Conservation (phyloP, 768 basidiomycete species). For the Kwoniella newhampshirensis region DNA sequence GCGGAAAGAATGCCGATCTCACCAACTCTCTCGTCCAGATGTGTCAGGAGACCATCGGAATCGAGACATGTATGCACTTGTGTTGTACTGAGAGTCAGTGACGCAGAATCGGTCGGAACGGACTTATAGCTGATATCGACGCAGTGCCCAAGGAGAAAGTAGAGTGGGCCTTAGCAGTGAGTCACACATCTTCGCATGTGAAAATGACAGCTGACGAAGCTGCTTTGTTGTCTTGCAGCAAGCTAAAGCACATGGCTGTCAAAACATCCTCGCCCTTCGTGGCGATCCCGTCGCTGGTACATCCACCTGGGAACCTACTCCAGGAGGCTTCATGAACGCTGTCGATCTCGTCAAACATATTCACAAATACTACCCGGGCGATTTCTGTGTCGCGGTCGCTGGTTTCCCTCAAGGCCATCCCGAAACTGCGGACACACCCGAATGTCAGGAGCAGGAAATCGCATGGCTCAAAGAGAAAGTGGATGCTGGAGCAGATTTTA, state of each 20-base stretch:
- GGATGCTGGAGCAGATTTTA: constrained; percentile 84
- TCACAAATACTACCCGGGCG: constrained; percentile 75
- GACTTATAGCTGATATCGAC: neutral
- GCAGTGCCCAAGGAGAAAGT: constrained; percentile 87
- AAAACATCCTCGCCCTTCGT: constrained; percentile 88
- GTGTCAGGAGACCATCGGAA: constrained; percentile 85
- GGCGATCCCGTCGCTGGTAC: constrained; percentile 88
- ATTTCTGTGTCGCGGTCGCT: constrained; percentile 92
- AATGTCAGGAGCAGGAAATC: constrained; percentile 63
- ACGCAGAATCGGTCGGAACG: neutral
- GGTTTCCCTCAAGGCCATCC: constrained; percentile 85
- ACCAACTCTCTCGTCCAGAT: constrained; percentile 92
- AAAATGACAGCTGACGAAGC: constrained; percentile 11
- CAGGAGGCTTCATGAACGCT: constrained; percentile 85
- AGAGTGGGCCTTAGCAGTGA: constrained; percentile 79
- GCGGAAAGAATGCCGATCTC: constrained; percentile 89
- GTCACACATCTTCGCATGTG: constrained; percentile 49
- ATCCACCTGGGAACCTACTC: constrained; percentile 87
- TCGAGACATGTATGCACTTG: constrained; percentile 98
- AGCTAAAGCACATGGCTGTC: constrained; percentile 82
- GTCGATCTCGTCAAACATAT: constrained; percentile 91
- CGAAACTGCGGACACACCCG: constrained; percentile 62
- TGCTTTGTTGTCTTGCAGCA: constrained; percentile 59
- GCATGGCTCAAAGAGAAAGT: constrained; percentile 84
- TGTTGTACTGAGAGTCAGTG: constrained; percentile 83